These are phyloP conservation scores for Cytospora chrysosperma DNA, from an alignment of 2,329 filamentous ascomycete species.

Conservation along the genomic window DNA sequence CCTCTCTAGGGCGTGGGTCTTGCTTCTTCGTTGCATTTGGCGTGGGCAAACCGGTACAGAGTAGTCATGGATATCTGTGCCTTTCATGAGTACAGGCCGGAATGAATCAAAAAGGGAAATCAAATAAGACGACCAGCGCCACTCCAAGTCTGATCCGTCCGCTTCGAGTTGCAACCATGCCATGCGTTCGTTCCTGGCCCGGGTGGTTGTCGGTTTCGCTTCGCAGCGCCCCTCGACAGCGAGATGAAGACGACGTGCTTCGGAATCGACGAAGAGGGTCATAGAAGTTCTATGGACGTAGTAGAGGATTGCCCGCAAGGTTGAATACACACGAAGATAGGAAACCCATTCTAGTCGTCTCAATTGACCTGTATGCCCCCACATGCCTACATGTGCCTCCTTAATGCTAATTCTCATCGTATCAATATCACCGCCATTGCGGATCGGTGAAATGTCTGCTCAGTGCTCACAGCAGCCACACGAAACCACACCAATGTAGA, in stretches of 20 bases:
- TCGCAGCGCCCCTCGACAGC: neutral
- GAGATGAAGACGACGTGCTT: slow-evolving; percentile 7
- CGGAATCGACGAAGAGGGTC: slow-evolving; percentile 7
- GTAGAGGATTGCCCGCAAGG: slow-evolving; percentile 4
- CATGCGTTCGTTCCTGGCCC: neutral
- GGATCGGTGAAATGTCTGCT: neutral
- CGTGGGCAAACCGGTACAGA: slow-evolving; percentile 39
- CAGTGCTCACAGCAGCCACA: too few relatives aligned
- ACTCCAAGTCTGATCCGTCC: slow-evolving; percentile 23
- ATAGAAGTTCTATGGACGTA: slow-evolving; percentile 1
- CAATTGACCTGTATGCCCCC: neutral
- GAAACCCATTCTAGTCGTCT: neutral
- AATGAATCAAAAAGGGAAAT: slow-evolving; percentile 35
- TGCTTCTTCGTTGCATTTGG: slow-evolving; percentile 50
- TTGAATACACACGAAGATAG: slow-evolving; percentile 11
- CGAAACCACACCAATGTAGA: neutral
- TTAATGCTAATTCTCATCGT: neutral
- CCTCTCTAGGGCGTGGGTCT: slow-evolving; percentile 47
- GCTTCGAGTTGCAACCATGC: slow-evolving; percentile 3
- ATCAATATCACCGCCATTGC: neutral
- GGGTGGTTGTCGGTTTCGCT: neutral
- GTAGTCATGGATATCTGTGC: slow-evolving; percentile 37
- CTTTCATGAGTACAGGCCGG: slow-evolving; percentile 36
- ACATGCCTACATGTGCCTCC: neutral
- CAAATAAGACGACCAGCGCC: slow-evolving; percentile 19